phyloP scores from a whole-genome alignment of 768 basidiomycete species.

The Podaxis rugospora region DNA sequence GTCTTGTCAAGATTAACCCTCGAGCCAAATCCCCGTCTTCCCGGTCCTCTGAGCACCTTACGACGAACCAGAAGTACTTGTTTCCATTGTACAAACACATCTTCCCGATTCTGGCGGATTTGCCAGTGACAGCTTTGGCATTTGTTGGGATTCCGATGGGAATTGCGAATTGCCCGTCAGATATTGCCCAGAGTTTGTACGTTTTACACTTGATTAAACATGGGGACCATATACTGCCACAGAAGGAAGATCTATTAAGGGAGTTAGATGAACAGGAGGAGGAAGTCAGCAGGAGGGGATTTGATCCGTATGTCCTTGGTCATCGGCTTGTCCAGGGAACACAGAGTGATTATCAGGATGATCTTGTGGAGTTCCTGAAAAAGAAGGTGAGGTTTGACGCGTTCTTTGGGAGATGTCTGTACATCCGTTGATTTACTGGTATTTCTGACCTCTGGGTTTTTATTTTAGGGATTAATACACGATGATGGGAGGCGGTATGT shows the following conservation, averaged over 20 bases:
- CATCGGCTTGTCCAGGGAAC: constrained; percentile 35
- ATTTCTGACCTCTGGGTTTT: not conserved
- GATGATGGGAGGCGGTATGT: constrained; percentile 41
- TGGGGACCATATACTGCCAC: constrained; percentile 33
- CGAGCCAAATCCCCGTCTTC: constrained; percentile 21
- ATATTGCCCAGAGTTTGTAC: constrained; percentile 47
- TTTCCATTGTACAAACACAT: constrained; percentile 52
- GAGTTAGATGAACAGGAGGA: constrained; percentile 40
- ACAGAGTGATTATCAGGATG: constrained; percentile 38
- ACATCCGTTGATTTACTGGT: not conserved
- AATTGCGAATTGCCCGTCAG: constrained; percentile 44
- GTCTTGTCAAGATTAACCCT: constrained; percentile 25
- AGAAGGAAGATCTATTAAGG: constrained; percentile 32
- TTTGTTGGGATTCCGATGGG: constrained; percentile 50
- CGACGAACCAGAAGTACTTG: constrained; percentile 30
- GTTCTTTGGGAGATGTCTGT: not conserved
- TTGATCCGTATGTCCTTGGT: constrained; percentile 45
- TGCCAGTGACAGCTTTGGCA: constrained; percentile 48
- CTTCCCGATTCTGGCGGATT: constrained; percentile 41
- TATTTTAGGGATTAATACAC: constrained; percentile 31
- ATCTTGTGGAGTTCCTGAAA: constrained; percentile 29
- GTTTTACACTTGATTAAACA: constrained; percentile 25
- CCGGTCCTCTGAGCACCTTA: constrained; percentile 16
- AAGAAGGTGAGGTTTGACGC: constrained; percentile 20
- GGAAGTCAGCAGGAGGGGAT: constrained; percentile 32